These are phyloP conservation scores for Ustilago vetiveriae DNA, from an alignment of 1,284 basidiomycete species.

Conservation along the genomic window DNA sequence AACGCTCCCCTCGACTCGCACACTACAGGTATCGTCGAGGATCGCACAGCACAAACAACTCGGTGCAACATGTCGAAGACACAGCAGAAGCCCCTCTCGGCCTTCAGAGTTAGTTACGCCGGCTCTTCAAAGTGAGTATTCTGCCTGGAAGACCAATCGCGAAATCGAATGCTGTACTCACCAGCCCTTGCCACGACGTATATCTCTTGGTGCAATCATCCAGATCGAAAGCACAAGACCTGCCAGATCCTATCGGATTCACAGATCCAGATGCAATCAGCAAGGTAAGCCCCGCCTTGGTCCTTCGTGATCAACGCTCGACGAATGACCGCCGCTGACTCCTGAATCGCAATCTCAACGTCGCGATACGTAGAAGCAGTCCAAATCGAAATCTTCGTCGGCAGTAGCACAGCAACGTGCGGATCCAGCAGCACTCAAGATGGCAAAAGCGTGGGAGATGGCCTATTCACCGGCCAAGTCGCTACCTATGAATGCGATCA, in stretches of 20 bases:
- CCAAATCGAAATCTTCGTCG: slow-evolving; percentile 25
- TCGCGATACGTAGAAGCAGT: slow-evolving; percentile 20
- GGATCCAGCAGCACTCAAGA: slow-evolving; percentile 56
- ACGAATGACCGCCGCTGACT: not conserved
- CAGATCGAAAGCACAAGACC: slow-evolving; percentile 29
- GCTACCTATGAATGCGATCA: slow-evolving; percentile 65
- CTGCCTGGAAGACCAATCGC: not conserved
- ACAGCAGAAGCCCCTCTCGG: slow-evolving; percentile 32
- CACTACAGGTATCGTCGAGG: not conserved
- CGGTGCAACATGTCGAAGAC: slow-evolving; percentile 14
- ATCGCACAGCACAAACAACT: not conserved
- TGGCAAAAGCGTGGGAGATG: slow-evolving; percentile 63
- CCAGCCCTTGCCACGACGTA: too few species aligned
- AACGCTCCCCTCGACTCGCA: not conserved
- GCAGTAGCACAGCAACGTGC: slow-evolving; percentile 24
- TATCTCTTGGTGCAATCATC: too few species aligned
- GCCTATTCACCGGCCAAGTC: slow-evolving; percentile 61
- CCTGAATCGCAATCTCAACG: not conserved
- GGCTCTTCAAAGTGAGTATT: slow-evolving; percentile 33
- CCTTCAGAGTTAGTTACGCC: slow-evolving; percentile 42
- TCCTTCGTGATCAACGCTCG: too few species aligned
- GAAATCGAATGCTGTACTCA: not conserved
- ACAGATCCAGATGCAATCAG: slow-evolving; percentile 32
- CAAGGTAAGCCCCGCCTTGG: slow-evolving; percentile 35
- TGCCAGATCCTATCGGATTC: slow-evolving; percentile 36